A percentile compares a stretch with the other conserved stretches of the same genome.
Evolutionary conservation across 164 flowering plant species (phyloP).

Genomic region (Sedum album): DNA sequence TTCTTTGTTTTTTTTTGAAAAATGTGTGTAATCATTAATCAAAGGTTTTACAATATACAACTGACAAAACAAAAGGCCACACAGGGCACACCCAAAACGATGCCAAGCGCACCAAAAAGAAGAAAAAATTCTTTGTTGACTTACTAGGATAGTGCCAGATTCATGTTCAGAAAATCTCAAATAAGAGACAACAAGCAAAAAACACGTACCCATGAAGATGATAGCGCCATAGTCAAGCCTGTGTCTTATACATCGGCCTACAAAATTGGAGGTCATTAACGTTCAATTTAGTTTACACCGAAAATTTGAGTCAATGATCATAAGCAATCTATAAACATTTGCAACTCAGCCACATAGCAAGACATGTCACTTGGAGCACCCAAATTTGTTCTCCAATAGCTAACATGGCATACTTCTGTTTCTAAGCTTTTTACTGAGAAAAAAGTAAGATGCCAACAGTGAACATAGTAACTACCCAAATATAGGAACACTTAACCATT

Average conservation of each 20-base stretch:
- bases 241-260: constrained; percentile 92
- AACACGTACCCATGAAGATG: constrained; percentile 62
- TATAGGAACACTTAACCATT: not conserved
- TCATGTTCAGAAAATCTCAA: not conserved
- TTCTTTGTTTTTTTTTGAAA: too few species aligned
- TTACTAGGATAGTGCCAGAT: not conserved
- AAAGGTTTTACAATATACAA: too few species aligned
- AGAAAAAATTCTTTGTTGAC: not conserved
- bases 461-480: not conserved
- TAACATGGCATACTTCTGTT: not conserved
- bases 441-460: not conserved
- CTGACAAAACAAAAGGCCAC: too few species aligned
- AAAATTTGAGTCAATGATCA: not conserved
- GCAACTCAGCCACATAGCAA: not conserved
- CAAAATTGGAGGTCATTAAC: constrained; percentile 17
- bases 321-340: not conserved
- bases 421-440: too few species aligned
- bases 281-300: not conserved
- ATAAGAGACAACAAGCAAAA: not conserved
- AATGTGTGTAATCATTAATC: too few species aligned
- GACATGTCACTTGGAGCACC: not conserved
- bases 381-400: too few species aligned
- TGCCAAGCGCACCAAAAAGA: too few species aligned
- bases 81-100: too few species aligned
- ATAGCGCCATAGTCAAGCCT: constrained; percentile 88